Base-by-base conservation (phyloP, 805 yeast species). In the Starmerella powellii region DNA sequence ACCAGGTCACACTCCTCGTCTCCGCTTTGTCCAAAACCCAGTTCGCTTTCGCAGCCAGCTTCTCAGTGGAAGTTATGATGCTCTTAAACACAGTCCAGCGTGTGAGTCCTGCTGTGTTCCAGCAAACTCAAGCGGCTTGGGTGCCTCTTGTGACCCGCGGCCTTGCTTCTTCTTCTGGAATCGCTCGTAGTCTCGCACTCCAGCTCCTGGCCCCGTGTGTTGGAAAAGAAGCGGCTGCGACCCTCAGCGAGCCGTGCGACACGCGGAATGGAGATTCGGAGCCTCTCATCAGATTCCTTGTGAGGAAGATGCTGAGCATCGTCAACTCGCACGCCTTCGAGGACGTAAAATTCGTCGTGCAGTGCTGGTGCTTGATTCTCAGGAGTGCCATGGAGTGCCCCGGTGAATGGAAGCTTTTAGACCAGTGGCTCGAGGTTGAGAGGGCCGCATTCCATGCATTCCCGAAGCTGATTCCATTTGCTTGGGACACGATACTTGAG, bases 371-470 rank as follows among this genome's bases (percentile, higher is more conserved):
- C 8, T 12, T 16, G 10, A 10, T 42, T 11, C 19, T 42, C 12
- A 24, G 24, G 10, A 32, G 38, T 16, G 37, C 41, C 6, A 12
- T 24, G 12, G 18, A 24, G 11, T 3, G 12, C 3, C 27, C 29
- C 5, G 31, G 28, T 4, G 37, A 23, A 3, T 45, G 49, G 49
- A 37, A 40, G 4, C 21, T 30, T 19, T 34, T 50, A 8, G 38
- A 37, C 16, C n/a, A 16, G 12, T 48, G 50, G 52, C 33, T 48
- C 3, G 52, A 50, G 15, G 38, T 48, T 10, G 40, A 40, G 19
- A 39, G 44, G 1, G 20, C 26, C 6, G 50, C 46, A 1, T 40
- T 50, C 21, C 8, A 18, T 11, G 41, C 42, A 18, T 30, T 31
- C 20, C 38, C 36, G 27, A 20, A 43, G 13, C 42, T 46, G 2